Conservation (phyloP, 176 grass and related monocot genomes). For the Musa beccarii region DNA sequence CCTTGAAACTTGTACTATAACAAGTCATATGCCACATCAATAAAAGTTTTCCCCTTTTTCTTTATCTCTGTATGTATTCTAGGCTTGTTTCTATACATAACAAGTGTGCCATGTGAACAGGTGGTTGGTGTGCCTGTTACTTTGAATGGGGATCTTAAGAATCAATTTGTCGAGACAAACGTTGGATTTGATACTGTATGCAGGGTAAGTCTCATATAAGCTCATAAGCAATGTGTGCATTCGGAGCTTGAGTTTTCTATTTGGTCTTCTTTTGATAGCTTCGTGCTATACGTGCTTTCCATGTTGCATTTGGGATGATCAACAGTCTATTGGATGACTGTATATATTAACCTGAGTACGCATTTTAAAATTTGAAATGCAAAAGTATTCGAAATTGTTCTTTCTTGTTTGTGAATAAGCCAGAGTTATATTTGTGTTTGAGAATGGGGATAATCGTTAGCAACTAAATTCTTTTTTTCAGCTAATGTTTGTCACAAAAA, state of each 20-base stretch:
- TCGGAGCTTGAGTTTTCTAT: not conserved
- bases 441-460: not conserved
- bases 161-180: constrained; percentile 61
- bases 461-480: not conserved
- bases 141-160: constrained; percentile 64
- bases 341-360: not conserved
- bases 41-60: no score
- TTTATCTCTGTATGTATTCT: not conserved
- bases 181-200: constrained; percentile 71
- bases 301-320: not conserved
- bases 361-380: not conserved
- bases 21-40: no score
- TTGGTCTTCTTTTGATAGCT: not conserved
- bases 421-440: not conserved
- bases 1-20: no score
- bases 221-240: not conserved
- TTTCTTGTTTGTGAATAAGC: not conserved
- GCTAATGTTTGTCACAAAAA: not conserved
- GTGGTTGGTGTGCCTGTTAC: constrained; percentile 61
- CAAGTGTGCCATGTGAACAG: constrained; percentile 17
- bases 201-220: constrained; percentile 33
- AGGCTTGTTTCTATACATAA: not conserved
- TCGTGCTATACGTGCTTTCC: not conserved
- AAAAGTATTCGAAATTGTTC: not conserved
- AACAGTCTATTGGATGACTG: not conserved